Conservation (phyloP, 2,329 filamentous ascomycete species). For the Pleurostoma richardsiae region DNA sequence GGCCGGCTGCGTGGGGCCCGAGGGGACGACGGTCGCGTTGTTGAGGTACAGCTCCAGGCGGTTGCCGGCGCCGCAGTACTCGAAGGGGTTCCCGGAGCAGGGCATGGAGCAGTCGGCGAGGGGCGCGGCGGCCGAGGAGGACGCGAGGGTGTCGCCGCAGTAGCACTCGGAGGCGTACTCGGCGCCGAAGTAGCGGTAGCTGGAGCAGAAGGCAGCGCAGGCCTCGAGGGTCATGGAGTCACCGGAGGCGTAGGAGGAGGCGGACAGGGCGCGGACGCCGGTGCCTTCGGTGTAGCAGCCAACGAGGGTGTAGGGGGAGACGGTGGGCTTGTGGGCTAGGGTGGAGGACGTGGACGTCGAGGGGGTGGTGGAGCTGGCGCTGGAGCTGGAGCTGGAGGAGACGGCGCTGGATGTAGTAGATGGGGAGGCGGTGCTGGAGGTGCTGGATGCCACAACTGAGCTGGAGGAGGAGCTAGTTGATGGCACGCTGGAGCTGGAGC, state of each 20-base stretch:
- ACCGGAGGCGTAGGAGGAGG: constrained; percentile 33
- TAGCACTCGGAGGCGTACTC: constrained; percentile 46
- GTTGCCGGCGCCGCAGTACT: constrained; percentile 31
- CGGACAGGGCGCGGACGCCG: constrained; percentile 34
- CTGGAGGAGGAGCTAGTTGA: constrained; percentile 4
- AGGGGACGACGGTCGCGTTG: constrained; percentile 7
- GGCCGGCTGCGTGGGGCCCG: constrained; percentile 4
- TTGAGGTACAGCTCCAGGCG: constrained; percentile 29
- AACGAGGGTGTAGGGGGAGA: constrained; percentile 39
- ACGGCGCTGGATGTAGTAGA: constrained; percentile 25
- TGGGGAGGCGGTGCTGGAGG: constrained; percentile 8
- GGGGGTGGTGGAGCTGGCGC: constrained; percentile 11
- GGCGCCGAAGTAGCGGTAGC: constrained; percentile 34
- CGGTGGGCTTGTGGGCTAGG: constrained; percentile 25
- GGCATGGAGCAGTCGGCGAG: constrained; percentile 28
- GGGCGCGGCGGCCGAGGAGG: constrained; percentile 21
- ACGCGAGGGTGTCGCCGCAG: constrained; percentile 37
- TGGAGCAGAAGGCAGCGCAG: constrained; percentile 39
- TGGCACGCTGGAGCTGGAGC: constrained; percentile 8
- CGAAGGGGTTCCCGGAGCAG: constrained; percentile 26
- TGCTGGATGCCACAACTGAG: constrained; percentile 8
- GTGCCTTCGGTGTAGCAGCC: constrained; percentile 44
- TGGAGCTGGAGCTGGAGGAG: constrained; percentile 18
- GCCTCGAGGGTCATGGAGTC: constrained; percentile 44
- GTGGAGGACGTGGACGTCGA: constrained; percentile 21